Conservation (phyloP, 2,329 filamentous ascomycete genomes). For the Fusarium burgessii region DNA sequence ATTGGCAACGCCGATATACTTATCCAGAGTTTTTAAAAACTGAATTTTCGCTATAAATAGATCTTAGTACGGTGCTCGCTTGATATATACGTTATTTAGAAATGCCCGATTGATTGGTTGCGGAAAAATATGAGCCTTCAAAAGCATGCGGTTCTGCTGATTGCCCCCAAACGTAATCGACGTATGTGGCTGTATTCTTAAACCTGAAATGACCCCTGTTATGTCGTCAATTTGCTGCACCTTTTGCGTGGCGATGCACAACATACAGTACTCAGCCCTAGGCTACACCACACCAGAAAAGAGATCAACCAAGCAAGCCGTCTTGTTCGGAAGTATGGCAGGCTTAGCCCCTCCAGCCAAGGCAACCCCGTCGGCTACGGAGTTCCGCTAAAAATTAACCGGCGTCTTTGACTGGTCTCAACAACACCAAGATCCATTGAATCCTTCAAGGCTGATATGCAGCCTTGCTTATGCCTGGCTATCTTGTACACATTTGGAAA, state of each 20-base stretch:
- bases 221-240: neutral
- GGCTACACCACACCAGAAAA: neutral
- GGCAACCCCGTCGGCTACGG: neutral
- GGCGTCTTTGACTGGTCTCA: neutral
- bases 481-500: slow-evolving; percentile 15
- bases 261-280: slow-evolving; percentile 1
- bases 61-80: too few relatives aligned
- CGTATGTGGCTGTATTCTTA: slow-evolving; percentile 15
- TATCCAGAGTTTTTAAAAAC: too few relatives aligned
- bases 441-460: slow-evolving; percentile 5
- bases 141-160: neutral
- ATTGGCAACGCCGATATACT: too few relatives aligned
- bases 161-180: neutral
- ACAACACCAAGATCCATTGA: neutral
- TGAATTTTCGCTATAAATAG: too few relatives aligned
- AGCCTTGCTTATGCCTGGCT: slow-evolving; percentile 18
- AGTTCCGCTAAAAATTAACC: neutral
- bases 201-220: neutral
- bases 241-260: neutral
- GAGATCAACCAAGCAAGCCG: neutral
- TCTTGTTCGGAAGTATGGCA: neutral
- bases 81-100: too few relatives aligned
- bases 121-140: neutral
- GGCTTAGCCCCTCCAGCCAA: neutral
- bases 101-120: neutral